Conservation (phyloP, 371 early-diverging fungal species). For the Capillidium heterosporum region DNA sequence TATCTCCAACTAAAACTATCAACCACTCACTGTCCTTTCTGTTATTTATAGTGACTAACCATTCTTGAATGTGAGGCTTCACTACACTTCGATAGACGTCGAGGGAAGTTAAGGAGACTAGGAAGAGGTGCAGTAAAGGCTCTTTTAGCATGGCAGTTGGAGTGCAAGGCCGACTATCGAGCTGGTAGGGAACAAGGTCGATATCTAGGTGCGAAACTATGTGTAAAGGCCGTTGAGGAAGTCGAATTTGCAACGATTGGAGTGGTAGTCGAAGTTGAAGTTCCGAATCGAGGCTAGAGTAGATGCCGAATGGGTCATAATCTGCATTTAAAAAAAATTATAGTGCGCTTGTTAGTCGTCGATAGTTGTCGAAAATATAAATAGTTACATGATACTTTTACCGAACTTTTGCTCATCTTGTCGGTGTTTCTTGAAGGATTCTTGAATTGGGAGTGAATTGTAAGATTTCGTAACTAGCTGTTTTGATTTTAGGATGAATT, state of each 20-base stretch:
- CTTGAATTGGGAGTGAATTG: too few species aligned
- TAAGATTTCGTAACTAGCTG: too few species aligned
- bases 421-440: too few species aligned
- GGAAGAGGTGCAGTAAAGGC: not conserved
- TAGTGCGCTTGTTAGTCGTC: too few species aligned
- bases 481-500: too few species aligned
- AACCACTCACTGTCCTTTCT: conserved; percentile 82
- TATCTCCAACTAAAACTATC: conserved; percentile 35
- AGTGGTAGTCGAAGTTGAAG: not conserved
- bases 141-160: not conserved
- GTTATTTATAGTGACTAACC: conserved; percentile 52
- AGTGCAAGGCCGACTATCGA: not conserved
- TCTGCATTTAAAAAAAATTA: not conserved
- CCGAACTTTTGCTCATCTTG: too few species aligned
- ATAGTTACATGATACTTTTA: too few species aligned
- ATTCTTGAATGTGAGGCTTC: conserved; percentile 51
- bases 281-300: not conserved
- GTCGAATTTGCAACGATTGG: not conserved
- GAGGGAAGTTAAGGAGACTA: not conserved
- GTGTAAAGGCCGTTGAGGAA: not conserved
- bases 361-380: too few species aligned
- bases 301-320: conserved; percentile 1
- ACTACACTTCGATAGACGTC: conserved; percentile 13
- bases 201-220: not conserved
- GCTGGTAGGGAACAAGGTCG: not conserved